Percentiles rank a stretch among this genome's conserved stretches.
These are phyloP conservation scores for Cucurbita moschata DNA, from an alignment of 306 rosid genomes.

Conservation along the genomic window DNA sequence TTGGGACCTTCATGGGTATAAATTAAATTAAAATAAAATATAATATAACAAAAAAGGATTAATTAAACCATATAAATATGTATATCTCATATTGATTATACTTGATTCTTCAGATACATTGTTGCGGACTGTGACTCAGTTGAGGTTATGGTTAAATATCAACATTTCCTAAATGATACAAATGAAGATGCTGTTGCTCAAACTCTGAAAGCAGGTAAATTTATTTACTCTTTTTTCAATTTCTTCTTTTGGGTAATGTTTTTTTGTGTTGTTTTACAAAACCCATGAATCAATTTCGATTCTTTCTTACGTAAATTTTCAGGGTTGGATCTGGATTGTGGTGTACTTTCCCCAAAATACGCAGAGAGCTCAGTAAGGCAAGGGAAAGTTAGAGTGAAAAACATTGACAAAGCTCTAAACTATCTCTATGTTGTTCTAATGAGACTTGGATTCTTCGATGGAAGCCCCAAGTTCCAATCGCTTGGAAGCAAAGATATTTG, in stretches of 20 bases:
- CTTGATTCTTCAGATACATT: no score
- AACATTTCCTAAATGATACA: conserved; percentile 18
- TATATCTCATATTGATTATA: no score
- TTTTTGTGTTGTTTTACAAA: neutral
- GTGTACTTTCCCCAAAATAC: conserved; percentile 29
- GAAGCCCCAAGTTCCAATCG: conserved; percentile 39
- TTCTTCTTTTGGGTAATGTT: neutral
- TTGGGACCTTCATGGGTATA: no score
- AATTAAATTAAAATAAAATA: no score
- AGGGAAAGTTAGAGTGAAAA: conserved; percentile 37
- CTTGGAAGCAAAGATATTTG: conserved; percentile 64
- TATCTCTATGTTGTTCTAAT: conserved; percentile 59
- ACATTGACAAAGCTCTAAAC: conserved; percentile 54
- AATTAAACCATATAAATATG: no score
- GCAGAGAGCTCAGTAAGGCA: conserved; percentile 42
- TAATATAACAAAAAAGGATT: no score
- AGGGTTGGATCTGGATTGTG: conserved; percentile 83
- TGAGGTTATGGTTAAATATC: no score
- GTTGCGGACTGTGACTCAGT: no score
- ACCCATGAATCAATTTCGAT: neutral
- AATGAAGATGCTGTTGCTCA: conserved; percentile 83
- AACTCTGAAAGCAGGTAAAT: conserved; percentile 57
- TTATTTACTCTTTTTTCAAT: neutral
- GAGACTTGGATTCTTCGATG: conserved; percentile 74
- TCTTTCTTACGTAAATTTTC: conserved; percentile 6